Evolutionary conservation across 257 asterid species (phyloP), one percentile per base, ranked within the genome.

Genomic region (Solanum clarkiae): DNA sequence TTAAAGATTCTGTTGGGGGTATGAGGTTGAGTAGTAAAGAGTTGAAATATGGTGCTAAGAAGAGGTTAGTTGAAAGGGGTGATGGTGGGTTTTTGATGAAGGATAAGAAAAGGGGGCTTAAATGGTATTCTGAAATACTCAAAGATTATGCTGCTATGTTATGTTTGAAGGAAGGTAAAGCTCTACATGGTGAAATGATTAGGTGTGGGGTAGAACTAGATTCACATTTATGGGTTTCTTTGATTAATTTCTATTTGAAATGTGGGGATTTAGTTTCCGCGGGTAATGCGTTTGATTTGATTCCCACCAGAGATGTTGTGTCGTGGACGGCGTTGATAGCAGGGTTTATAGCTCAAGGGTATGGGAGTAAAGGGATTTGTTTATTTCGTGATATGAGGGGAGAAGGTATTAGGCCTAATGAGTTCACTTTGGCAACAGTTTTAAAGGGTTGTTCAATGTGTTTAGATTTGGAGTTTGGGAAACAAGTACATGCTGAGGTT

Each of bases 241-340:
- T 95, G 88, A 92, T 95, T 55, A 95, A 93, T 68, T 93, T 94
- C 54, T 95, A 95, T 84, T 92, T 92, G 20, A 94, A 95, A 84
- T 94, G 96, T 69, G 91, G 96, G 85, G 91, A 89, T 29, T 85
- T 95, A 84, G 84, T 40, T 75, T 72, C 29, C 55, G 93, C 92
- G 0, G 62, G 87, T 40, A 71, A 82, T 13, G 95, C 89, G 56
- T 90, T 95, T 22, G 93, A 92, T 85, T 85, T 91, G 82, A 91
- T 92, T 93, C 91, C 93, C 0, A 42, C 71, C 45, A 92, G 89
- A 88, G 93, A 95, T 60, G 98, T 92, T 81, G 96, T 94, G 59
- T 85, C 94, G 0, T 95, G 98, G 98, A 95, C 98, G 45, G 91
- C 93, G 79, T 85, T 95, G 90, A 91, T 95, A 85, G 89, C 96